A percentile compares a stretch with the other conserved stretches of the same genome.
Evolutionary conservation across 1,139 yeast genomes (phyloP).

Genomic region (Yamadazyma buinensis): DNA sequence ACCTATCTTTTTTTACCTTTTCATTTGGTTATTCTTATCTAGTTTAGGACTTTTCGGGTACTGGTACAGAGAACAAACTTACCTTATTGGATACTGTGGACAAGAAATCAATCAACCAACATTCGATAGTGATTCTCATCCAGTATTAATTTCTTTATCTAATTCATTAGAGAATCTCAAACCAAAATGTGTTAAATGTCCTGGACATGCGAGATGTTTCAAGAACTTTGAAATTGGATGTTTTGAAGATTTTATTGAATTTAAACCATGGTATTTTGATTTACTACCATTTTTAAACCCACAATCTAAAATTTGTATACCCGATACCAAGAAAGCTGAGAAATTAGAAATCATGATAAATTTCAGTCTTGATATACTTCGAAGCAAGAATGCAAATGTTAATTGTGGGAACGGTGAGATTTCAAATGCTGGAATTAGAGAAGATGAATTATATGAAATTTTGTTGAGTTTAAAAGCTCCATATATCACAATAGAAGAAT

Average conservation of each 20-base stretch:
- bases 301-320: constrained; percentile 54
- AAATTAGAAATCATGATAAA: constrained; percentile 64
- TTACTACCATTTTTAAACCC: constrained; percentile 57
- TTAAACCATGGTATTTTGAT: constrained; percentile 51
- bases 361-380: constrained; percentile 62
- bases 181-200: constrained; percentile 76
- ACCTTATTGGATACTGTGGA: constrained; percentile 67
- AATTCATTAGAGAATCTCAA: constrained; percentile 35
- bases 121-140: constrained; percentile 21
- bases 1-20: constrained; percentile 11
- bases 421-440: constrained; percentile 47
- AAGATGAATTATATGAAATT: constrained; percentile 55
- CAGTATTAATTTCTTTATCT: constrained; percentile 21
- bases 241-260: constrained; percentile 42
- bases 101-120: constrained; percentile 44
- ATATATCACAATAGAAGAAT: constrained; percentile 64
- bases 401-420: constrained; percentile 54
- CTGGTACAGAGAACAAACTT: constrained; percentile 63
- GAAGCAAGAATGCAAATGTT: constrained; percentile 65
- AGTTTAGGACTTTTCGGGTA: constrained; percentile 32
- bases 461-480: constrained; percentile 56
- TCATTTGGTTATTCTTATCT: constrained; percentile 28
- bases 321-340: constrained; percentile 71
- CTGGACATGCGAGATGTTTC: constrained; percentile 71
- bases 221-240: constrained; percentile 14